Evolutionary conservation across 2,329 filamentous ascomycete species (phyloP), one percentile per base, ranked within the genome.

Genomic region (Chrysosporium keratinophilum): DNA sequence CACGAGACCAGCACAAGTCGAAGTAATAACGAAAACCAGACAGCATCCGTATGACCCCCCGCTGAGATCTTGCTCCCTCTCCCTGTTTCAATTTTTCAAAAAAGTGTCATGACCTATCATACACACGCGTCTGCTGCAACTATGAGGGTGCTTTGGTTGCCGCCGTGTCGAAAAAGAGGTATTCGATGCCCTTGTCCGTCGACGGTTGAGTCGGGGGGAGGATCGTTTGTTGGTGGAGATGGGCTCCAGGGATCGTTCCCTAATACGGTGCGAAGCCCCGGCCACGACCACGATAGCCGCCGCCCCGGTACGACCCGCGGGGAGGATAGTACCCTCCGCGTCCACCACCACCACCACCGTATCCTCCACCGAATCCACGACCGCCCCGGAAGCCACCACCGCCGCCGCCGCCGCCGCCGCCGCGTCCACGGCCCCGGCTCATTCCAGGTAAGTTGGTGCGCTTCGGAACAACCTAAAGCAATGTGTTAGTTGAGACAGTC

Each of bases 381-480:
- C 59, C 76, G 57, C 78, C 81, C 54, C 73, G 66, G 58, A 71
- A 69, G 60, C 79, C 71, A 50, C 78, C 74, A 37, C 77, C 72
- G 12, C 76, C 71, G n/a, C n/a, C n/a, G n/a, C n/a, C n/a, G 23
- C 23, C 23, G 61, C 72, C 73, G 11, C 74, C 75, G 54, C 80
- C 79, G 53, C 71, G 69, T 55, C 71, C 71, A 28, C 76, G 74
- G 54, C 89, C 88, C 59, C 91, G 83, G 62, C 81, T 85, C 88
- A 98, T 91, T 57, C 93, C 93, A 1, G 93, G 93, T 51, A 98
- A 77, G 68, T 98, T 98, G 62, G 93, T 98, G 48, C 59, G 86
- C 77, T 98, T 98, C 34, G 93, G 91, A 19, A 84, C 82, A 54
- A 88, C 84, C 84, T 88, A 57, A 17, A 44, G 34, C 23, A n/a